Evolutionary conservation across 2,329 filamentous ascomycete genomes (phyloP).

Genomic region (Talaromyces sp.): DNA sequence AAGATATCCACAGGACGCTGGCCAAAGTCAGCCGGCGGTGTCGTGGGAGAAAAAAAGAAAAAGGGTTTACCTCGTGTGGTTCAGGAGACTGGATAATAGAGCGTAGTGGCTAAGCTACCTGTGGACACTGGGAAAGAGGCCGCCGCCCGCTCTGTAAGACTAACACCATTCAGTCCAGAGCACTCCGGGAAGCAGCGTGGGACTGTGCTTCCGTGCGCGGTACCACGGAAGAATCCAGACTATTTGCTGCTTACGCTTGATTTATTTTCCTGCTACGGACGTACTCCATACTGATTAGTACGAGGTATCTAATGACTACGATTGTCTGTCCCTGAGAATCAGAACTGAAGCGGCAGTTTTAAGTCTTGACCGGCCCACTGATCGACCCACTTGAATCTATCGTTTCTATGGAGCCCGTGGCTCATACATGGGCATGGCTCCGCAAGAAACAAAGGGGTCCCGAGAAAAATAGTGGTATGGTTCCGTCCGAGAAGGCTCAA

Average conservation of each 20-base stretch:
- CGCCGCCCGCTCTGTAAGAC: constrained; percentile 4
- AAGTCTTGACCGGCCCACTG: constrained; percentile 4
- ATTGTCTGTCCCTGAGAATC: not conserved
- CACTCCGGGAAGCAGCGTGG: not conserved
- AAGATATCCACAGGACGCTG: not conserved
- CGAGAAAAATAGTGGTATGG: not conserved
- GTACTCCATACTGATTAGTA: no score
- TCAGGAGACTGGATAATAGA: constrained; percentile 9
- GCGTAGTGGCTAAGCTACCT: constrained; percentile 1
- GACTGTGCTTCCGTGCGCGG: not conserved
- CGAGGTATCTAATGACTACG: not conserved
- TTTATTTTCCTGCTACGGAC: not conserved
- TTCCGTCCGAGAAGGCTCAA: not conserved
- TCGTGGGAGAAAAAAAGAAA: not conserved
- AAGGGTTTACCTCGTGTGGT: not conserved
- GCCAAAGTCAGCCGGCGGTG: not conserved
- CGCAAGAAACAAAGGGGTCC: not conserved
- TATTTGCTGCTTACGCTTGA: not conserved
- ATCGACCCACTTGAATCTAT: constrained; percentile 8
- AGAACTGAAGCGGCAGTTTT: not conserved
- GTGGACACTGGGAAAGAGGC: not conserved
- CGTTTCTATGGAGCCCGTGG: not conserved
- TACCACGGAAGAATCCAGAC: not conserved
- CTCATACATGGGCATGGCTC: not conserved
- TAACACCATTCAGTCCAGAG: no score